phyloP scores from a whole-genome alignment of 2,329 filamentous ascomycete species.

The Alternaria arborescens region DNA sequence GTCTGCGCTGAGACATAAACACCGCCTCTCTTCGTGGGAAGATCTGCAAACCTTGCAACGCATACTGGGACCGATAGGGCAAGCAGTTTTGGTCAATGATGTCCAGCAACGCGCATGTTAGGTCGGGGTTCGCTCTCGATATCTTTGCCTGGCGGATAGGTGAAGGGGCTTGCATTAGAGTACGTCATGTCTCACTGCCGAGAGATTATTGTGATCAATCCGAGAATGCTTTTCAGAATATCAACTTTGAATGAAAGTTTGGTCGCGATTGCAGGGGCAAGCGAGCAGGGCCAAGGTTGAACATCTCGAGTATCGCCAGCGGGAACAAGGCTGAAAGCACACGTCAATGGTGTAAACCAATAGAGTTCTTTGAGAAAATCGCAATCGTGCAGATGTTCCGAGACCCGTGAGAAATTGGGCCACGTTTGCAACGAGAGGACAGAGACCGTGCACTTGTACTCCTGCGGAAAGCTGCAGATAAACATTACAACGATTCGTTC shows the following conservation, averaged over 20 bases:
- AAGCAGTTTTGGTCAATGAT: conserved; percentile 27
- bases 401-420: conserved; percentile 29
- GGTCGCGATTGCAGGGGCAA: conserved; percentile 1
- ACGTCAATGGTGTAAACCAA: conserved; percentile 32
- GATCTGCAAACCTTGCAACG: conserved; percentile 22
- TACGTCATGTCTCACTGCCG: conserved; percentile 20
- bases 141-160: conserved; percentile 9
- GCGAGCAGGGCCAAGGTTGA: conserved; percentile 7
- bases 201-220: neutral
- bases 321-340: conserved; percentile 19
- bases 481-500: conserved; percentile 39
- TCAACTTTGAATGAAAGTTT: neutral
- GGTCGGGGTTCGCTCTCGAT: conserved; percentile 20
- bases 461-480: conserved; percentile 42
- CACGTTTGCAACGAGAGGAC: conserved; percentile 46
- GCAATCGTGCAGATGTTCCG: conserved; percentile 26
- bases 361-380: conserved; percentile 13
- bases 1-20: conserved; percentile 42
- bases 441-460: conserved; percentile 43
- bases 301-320: conserved; percentile 38
- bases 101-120: conserved; percentile 32
- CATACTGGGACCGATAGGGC: conserved; percentile 20
- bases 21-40: conserved; percentile 24
- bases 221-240: neutral
- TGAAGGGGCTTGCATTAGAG: conserved; percentile 24